Evolutionary conservation across 2,329 filamentous ascomycete species (phyloP), one percentile per base, ranked within the genome.

Genomic region (Cladophialophora carrionii): DNA sequence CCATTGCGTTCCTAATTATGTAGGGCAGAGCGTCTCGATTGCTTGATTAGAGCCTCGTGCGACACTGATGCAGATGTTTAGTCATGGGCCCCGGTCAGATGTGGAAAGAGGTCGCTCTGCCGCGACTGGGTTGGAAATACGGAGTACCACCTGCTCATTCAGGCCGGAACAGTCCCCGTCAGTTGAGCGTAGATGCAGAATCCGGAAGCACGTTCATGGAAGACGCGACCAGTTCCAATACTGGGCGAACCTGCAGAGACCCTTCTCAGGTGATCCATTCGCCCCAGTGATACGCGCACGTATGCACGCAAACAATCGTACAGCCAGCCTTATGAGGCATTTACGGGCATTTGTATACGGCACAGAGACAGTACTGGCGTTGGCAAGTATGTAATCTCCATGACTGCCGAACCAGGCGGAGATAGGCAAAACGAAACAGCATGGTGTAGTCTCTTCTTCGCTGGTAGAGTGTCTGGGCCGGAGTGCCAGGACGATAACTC

Each of bases 281-380:
- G 31, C 29, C 8, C 7, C 34, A 32, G 8, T 26, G 54, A 26
- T 17, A 24, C 32, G 17, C 22, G 17, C 20, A 29, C 14, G 4
- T 22, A 24, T 10, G 17, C 14, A n/a, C 37, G n/a, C 4, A 20
- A 6, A 17, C 34, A 41, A 14, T 41, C 3, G 37, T 29, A 29
- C 26, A 29, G 26, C 26, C 26, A 59, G 43, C 43, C 57, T 51
- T 31, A 26, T 61, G 49, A 55, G 58, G 58, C 49, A 61, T 61
- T 61, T 61, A 60, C 48, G 24, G 24, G 20, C 46, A 6, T 60
- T 17, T 20, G 14, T 41, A 49, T 29, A 43, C 37, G n/a, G 37
- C 5, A 43, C 37, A 57, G 22, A 57, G 3, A 20, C 12, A 37
- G 9, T 14, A 32, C 24, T 20, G 22, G 31, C 17, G 12, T 22